Percentiles rank a stretch among this genome's conserved stretches.
These are phyloP conservation scores for Suillus hirtellus DNA, from an alignment of 768 basidiomycete genomes.

Conservation along the genomic window DNA sequence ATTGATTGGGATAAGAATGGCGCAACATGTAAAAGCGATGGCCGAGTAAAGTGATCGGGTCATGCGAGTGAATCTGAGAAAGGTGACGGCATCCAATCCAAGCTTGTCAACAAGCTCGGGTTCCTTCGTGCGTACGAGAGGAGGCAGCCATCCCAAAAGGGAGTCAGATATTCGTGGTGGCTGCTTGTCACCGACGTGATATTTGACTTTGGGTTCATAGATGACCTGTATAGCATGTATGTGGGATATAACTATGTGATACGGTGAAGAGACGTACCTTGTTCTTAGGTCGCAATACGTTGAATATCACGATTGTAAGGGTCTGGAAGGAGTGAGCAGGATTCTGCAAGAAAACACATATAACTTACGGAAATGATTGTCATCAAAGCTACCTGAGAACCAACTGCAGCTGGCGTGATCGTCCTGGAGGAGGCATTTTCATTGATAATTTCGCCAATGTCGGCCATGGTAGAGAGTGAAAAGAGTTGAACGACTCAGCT, in stretches of 20 bases:
- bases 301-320: slow-evolving; percentile 75
- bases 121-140: slow-evolving; percentile 80
- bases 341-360: neutral
- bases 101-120: slow-evolving; percentile 86
- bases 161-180: slow-evolving; percentile 83
- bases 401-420: slow-evolving; percentile 80
- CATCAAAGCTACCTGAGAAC: slow-evolving; percentile 78
- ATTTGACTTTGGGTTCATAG: slow-evolving; percentile 94
- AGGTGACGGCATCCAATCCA: slow-evolving; percentile 92
- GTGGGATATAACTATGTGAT: neutral
- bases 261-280: slow-evolving; percentile 49
- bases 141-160: slow-evolving; percentile 87
- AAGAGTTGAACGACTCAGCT: slow-evolving; percentile 20
- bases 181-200: slow-evolving; percentile 73
- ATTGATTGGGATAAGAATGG: slow-evolving; percentile 84
- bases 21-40: slow-evolving; percentile 65
- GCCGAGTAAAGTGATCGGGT: slow-evolving; percentile 70
- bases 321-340: slow-evolving; percentile 40
- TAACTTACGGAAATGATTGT: slow-evolving; percentile 64
- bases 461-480: slow-evolving; percentile 30
- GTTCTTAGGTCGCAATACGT: slow-evolving; percentile 84
- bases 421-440: slow-evolving; percentile 46
- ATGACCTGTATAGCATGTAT: slow-evolving; percentile 54
- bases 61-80: slow-evolving; percentile 88
- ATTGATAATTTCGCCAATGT: slow-evolving; percentile 34